Evolutionary conservation across 2,329 filamentous ascomycete genomes (phyloP), one percentile per base, ranked within the genome.

Genomic region (Colletotrichum melonis): DNA sequence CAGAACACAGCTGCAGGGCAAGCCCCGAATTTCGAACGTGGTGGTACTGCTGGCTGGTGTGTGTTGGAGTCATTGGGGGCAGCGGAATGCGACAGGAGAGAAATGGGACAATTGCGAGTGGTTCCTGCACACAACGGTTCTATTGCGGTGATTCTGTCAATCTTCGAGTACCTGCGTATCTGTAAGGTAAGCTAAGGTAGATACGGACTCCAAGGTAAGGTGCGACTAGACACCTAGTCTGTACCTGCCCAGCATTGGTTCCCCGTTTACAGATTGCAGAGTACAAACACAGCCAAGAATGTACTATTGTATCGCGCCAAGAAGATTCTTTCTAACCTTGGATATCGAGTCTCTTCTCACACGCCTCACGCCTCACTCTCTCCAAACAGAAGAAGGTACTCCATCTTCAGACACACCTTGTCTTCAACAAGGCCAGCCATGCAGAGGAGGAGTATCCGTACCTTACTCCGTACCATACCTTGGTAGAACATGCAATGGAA

Each of bases 351-450:
- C 11, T 65, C 32, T 38, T 57, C 58, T 63, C 46, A 24, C 63
- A 46, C 49, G 42, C 66, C 58, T 64, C 26, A 69, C 63, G 46
- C 67, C 46, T 52, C 46, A 42, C 49, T 52, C 12, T 63, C 55
- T 26, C 16, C 9, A 42, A 24, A 14, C 54, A 52, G 42, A 30
- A n/a, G 6, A 46, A 35, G 1, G 14, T 16, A 26, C 49, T 11
- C 52, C 42, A 22, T 63, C n/a, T 52, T 54, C 60, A n/a, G 26
- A 14, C 22, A n/a, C 22, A 42, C 24, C 52, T 56, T 22, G 19
- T 26, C 30, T 64, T 42, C 52, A 22, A 28, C 52, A 22, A 28
- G 22, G 62, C 26, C 30, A 16, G 52, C 63, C 35, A 24, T 8
- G 46, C n/a, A 54, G 52, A 35, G 46, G 22, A 16, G 32, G 32